These are phyloP conservation scores for Phaeophleospora eucalypticola DNA, from an alignment of 2,329 filamentous ascomycete genomes.

Conservation along the genomic window DNA sequence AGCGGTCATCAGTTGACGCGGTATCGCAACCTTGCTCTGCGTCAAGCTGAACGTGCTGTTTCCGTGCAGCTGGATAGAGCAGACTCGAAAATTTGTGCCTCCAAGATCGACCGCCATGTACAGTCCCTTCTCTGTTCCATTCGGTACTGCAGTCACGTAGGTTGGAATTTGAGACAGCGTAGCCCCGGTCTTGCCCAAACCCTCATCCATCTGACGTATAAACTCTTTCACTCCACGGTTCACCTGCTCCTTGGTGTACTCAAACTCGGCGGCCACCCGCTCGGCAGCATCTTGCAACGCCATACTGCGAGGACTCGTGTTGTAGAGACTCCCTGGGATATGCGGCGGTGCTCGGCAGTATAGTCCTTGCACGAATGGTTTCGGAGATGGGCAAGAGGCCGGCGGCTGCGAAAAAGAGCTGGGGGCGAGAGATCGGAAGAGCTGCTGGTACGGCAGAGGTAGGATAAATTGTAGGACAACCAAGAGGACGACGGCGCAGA, in stretches of 20 bases:
- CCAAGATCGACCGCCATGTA: constrained; percentile 98
- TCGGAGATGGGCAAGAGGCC: constrained; percentile 29
- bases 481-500: constrained; percentile 11
- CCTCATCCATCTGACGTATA: constrained; percentile 83
- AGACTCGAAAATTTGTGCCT: constrained; percentile 97
- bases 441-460: constrained; percentile 1
- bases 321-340: constrained; percentile 26
- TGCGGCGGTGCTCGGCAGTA: constrained; percentile 33
- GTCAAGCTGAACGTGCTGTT: constrained; percentile 93
- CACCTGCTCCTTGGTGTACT: constrained; percentile 73
- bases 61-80: constrained; percentile 87
- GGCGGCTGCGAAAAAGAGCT: constrained; percentile 16
- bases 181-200: constrained; percentile 70
- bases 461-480: constrained; percentile 15
- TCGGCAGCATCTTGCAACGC: constrained; percentile 65
- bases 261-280: constrained; percentile 78
- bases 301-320: constrained; percentile 43
- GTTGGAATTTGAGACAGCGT: constrained; percentile 94
- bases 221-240: constrained; percentile 81
- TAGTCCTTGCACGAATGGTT: constrained; percentile 34
- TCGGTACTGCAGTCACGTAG: constrained; percentile 91
- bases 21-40: constrained; percentile 88
- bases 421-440: constrained; percentile 10
- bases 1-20: constrained; percentile 83
- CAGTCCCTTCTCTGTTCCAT: constrained; percentile 96